A percentile compares a stretch with the other conserved stretches of the same genome.
Evolutionary conservation across 306 rosid genomes (phyloP).

Genomic region (Cucurbita ficifolia): DNA sequence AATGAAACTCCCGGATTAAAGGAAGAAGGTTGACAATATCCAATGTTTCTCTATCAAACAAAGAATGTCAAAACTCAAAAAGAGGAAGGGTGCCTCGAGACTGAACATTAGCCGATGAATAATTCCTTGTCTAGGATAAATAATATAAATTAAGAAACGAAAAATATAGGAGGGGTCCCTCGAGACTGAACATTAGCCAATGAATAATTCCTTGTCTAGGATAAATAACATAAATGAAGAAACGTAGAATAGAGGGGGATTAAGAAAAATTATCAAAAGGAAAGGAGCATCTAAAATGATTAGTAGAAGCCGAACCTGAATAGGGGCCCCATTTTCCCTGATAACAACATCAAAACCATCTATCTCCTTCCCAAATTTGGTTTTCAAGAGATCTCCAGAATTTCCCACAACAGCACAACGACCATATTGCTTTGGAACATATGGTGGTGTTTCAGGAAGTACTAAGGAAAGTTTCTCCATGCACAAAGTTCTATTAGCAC

Average conservation of each 20-base stretch:
- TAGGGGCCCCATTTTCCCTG: slow-evolving; percentile 97
- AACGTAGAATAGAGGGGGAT: background rate
- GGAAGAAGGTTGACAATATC: background rate
- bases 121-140: too few species aligned
- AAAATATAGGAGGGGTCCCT: background rate
- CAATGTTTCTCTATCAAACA: background rate
- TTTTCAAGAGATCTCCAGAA: slow-evolving; percentile 89
- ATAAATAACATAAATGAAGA: too few species aligned
- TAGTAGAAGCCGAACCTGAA: slow-evolving; percentile 34
- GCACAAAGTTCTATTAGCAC: slow-evolving; percentile 65
- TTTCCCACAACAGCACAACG: slow-evolving; percentile 97
- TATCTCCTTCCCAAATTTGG: slow-evolving; percentile 83
- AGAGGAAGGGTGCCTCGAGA: background rate
- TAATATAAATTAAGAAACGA: too few species aligned
- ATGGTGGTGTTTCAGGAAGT: slow-evolving; percentile 82
- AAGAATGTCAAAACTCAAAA: background rate
- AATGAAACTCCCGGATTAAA: background rate
- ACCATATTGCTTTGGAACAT: slow-evolving; percentile 68
- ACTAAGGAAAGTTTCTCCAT: slow-evolving; percentile 82
- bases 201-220: background rate
- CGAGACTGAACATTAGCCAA: background rate
- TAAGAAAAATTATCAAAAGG: slow-evolving; percentile 9
- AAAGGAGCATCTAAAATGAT: slow-evolving; percentile 2
- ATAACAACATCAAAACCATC: slow-evolving; percentile 71
- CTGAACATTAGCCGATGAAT: too few species aligned